Evolutionary conservation across 352 stramenopile species (phyloP), one percentile per base, ranked within the genome.

Genomic region (Albugo laibachii): DNA sequence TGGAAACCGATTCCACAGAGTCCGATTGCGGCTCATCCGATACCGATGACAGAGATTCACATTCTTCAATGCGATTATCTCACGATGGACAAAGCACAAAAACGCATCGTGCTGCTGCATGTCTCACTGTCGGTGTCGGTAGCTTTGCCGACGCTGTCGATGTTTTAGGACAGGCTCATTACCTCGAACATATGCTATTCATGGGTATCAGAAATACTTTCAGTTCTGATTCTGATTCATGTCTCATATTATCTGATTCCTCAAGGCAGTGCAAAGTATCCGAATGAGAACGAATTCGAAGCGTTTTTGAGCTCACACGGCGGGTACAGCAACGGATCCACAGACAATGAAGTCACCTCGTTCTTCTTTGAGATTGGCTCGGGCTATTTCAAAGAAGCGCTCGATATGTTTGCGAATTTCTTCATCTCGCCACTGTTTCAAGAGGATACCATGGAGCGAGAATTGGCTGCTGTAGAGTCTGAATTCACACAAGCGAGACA

Each of bases 111-210:
- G 69, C 73, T 0, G 73, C 68, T 19, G 73, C 73, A 0, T 83
- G 70, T 45, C 57, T 85, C 10, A 80, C 73, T 1, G 69, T 85
- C 2, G 73, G 73, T 13, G 66, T 79, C 13, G 73, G 70, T 45
- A 82, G 68, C 56, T 83, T 82, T 49, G 63, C 66, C 1, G 79
- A 94, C 45, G 73, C 77, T 5, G 58, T 63, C 49, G 21, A 67
- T n/a, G 50, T 91, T 11, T 70, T 72, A 0, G 87, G 82, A 2
- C 63, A 92, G 20, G 83, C 83, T 15, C 86, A 96, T 58, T 95
- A 93, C 48, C 62, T 96, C 40, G 89, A 97, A 69, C 91, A 97
- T 64, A 97, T 97, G 91, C 69, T 97, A 14, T 97, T 97, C 57
- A 95, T 97, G 83, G 89, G 84, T 70, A 47, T 41, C 54, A 53